These are phyloP conservation scores for Talaromyces liani DNA, from an alignment of 495 filamentous ascomycete species.

Conservation along the genomic window DNA sequence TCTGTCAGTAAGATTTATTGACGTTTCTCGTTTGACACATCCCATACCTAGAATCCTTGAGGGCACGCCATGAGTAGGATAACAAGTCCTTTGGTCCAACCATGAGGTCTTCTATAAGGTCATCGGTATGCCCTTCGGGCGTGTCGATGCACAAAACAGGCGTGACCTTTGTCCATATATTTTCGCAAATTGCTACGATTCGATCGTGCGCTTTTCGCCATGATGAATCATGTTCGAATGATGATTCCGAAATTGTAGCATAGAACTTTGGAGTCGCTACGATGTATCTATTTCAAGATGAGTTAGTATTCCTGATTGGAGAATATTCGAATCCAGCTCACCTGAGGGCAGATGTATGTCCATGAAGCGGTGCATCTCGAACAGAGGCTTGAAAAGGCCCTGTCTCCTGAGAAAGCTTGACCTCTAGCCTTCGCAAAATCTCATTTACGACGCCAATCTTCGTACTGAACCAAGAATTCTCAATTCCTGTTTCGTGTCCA, in stretches of 20 bases:
- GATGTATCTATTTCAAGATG: constrained; percentile 37
- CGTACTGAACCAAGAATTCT: constrained; percentile 27
- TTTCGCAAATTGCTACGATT: constrained; percentile 48
- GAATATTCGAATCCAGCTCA: constrained; percentile 20
- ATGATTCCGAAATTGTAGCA: constrained; percentile 17
- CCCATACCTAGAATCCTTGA: constrained; percentile 80
- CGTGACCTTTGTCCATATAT: constrained; percentile 68
- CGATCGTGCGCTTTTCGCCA: constrained; percentile 45
- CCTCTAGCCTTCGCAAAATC: constrained; percentile 44
- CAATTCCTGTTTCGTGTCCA: constrained; percentile 3
- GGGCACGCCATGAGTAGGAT: constrained; percentile 86
- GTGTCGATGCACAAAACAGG: constrained; percentile 81
- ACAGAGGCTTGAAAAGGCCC: constrained; percentile 52
- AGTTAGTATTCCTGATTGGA: constrained; percentile 6
- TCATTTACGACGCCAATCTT: constrained; percentile 36
- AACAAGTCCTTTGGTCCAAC: constrained; percentile 74
- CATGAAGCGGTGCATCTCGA: constrained; percentile 60
- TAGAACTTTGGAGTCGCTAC: constrained; percentile 32
- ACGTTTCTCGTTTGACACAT: neutral
- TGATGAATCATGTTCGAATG: constrained; percentile 5
- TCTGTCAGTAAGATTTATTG: neutral
- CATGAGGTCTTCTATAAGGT: constrained; percentile 61
- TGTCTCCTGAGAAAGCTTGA: constrained; percentile 47
- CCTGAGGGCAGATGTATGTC: constrained; percentile 58
- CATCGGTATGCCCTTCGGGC: constrained; percentile 77